Conservation (phyloP, 2,329 filamentous ascomycete genomes). For the Chaetomium globosum region DNA sequence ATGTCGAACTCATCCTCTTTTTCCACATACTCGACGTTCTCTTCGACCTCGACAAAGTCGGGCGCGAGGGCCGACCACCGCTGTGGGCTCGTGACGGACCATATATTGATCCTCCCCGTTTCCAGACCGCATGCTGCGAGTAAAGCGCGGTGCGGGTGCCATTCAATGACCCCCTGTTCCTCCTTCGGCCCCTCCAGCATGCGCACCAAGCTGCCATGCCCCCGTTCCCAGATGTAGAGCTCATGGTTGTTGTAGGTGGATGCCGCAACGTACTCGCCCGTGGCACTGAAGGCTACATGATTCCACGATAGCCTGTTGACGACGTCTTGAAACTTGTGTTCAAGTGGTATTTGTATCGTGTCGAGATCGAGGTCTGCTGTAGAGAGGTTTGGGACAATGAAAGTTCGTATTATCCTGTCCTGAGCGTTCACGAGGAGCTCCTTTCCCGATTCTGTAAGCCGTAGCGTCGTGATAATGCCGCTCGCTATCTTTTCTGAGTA, state of each 20-base stretch:
- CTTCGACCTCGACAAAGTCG: conserved; percentile 95
- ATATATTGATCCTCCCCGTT: conserved; percentile 90
- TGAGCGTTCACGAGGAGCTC: conserved; percentile 90
- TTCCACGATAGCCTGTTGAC: conserved; percentile 97
- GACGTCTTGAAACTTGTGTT: conserved; percentile 98
- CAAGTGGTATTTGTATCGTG: conserved; percentile 84
- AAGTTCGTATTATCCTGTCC: conserved; percentile 91
- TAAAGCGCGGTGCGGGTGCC: conserved; percentile 87
- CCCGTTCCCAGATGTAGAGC: conserved; percentile 96
- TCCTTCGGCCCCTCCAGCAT: conserved; percentile 97
- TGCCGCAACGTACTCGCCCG: conserved; percentile 92
- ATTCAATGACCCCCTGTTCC: conserved; percentile 94
- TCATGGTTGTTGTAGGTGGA: conserved; percentile 98
- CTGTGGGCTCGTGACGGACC: conserved; percentile 93
- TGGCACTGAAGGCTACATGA: conserved; percentile 91
- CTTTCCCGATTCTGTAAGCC: conserved; percentile 80
- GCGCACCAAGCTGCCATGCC: conserved; percentile 89
- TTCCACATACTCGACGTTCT: conserved; percentile 96
- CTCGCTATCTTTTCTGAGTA: conserved; percentile 87
- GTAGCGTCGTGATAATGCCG: conserved; percentile 84
- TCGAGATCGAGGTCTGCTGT: conserved; percentile 73
- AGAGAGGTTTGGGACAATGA: conserved; percentile 79
- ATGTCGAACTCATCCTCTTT: conserved; percentile 98
- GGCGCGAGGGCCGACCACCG: conserved; percentile 96
- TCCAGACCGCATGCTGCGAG: conserved; percentile 91